Base-by-base conservation (phyloP, 1,284 basidiomycete species). In the Irpex rosettiformis region DNA sequence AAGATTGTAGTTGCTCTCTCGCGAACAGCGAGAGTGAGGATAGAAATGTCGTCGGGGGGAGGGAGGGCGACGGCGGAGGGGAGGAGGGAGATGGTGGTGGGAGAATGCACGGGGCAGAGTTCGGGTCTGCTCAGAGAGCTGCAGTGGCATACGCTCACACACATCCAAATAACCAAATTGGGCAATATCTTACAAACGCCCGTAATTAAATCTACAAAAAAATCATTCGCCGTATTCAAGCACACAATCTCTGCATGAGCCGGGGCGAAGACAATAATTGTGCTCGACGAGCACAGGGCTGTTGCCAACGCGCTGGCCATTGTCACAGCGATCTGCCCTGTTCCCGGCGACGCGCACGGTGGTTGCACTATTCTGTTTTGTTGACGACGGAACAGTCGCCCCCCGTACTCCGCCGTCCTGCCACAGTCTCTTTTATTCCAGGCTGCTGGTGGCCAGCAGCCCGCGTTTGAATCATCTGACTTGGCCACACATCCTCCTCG, bases 81-180 rank as follows among this genome's bases (percentile, higher is more conserved):
- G 58, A 51, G 62, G 62, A 37, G 60, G 62, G 63, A 62, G 65
- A 62, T 66, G 65, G 64, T 64, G 66, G 66, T 66, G 66, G 66
- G 66, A 67, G 57, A 62, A 57, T 61, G 61, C 61, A 61, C 56
- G 60, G 60, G 33, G 62, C 66, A 64, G 60, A 61, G 57, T 61
- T 61, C 60, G 60, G 59, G 56, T 61, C 56, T 60, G 58, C 30
- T 37, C 25, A 54, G 53, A 45, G 53, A 47, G 24, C 43, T 57
- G 59, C 56, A 54, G 56, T 57, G 59, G 59, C 56, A 55, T 43
- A 48, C 49, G 55, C 48, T 58, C 51, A 52, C 59, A 61, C 37
- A 58, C 56, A 67, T n/a, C n/a, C 64, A 57, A 58, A 54, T 29
- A 13, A 25, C 59, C 57, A 58, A 55, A 61, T 61, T 47, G 30